Evolutionary conservation across 1,284 basidiomycete genomes (phyloP).

Genomic region (Papiliotrema nemorosa): DNA sequence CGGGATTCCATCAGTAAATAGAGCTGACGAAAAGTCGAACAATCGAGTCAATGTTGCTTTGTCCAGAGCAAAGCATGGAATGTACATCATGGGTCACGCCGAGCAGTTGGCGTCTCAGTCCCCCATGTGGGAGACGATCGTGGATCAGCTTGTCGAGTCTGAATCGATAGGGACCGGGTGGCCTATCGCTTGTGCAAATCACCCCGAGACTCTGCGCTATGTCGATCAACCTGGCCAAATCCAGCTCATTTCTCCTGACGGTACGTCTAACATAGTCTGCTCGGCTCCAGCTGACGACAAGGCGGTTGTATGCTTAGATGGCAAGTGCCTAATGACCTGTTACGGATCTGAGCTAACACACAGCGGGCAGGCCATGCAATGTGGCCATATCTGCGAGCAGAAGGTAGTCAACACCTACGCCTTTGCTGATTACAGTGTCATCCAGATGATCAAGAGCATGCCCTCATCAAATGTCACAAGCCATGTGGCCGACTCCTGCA

Average conservation of each 20-base stretch:
- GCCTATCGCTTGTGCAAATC: constrained; percentile 60
- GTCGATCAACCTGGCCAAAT: constrained; percentile 57
- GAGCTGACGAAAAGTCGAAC: too few relatives aligned
- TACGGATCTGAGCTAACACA: constrained; percentile 34
- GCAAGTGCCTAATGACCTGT: not conserved
- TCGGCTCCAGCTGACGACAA: too few relatives aligned
- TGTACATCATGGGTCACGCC: constrained; percentile 68
- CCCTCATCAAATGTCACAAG: constrained; percentile 55
- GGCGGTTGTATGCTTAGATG: too few relatives aligned
- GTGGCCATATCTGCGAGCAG: constrained; percentile 66
- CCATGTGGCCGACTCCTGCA: constrained; percentile 56
- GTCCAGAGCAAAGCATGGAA: constrained; percentile 67
- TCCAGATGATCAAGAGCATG: constrained; percentile 59
- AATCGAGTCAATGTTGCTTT: constrained; percentile 59
- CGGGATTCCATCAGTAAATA: too few relatives aligned
- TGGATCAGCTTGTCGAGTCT: constrained; percentile 56
- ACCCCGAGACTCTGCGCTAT: constrained; percentile 53
- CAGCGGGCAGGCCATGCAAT: constrained; percentile 49
- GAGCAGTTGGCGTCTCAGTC: constrained; percentile 16
- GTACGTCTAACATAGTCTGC: too few relatives aligned
- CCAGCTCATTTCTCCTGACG: too few relatives aligned
- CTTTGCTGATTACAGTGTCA: constrained; percentile 71
- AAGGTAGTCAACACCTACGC: too few relatives aligned
- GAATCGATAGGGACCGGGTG: constrained; percentile 57
- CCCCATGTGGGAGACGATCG: constrained; percentile 60